These are phyloP conservation scores for Fusarium penzigii DNA, from an alignment of 2,329 filamentous ascomycete genomes.

Conservation along the genomic window DNA sequence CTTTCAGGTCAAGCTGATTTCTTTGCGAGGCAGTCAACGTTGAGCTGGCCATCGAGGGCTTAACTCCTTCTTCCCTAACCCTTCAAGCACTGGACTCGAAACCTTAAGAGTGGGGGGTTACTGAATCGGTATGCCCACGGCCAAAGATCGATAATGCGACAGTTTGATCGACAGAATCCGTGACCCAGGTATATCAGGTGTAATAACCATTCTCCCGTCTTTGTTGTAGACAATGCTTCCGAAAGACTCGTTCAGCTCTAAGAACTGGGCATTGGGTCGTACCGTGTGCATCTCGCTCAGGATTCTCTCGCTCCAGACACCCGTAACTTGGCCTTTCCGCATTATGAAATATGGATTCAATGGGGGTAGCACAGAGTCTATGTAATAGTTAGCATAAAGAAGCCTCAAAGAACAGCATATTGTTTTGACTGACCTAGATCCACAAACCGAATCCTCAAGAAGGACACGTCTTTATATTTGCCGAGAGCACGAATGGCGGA, in stretches of 20 bases:
- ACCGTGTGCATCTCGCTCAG: conserved; percentile 59
- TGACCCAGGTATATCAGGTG: conserved; percentile 54
- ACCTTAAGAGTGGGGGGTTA: conserved; percentile 11
- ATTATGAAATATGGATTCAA: conserved; percentile 74
- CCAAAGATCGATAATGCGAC: conserved; percentile 56
- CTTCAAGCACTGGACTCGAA: too few species aligned
- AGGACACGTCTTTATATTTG: conserved; percentile 59
- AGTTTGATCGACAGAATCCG: conserved; percentile 58
- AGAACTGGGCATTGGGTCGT: conserved; percentile 59
- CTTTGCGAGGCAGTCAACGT: too few species aligned
- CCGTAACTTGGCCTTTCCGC: conserved; percentile 60
- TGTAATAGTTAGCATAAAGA: conserved; percentile 17
- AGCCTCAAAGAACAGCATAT: background rate
- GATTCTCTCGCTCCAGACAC: conserved; percentile 72
- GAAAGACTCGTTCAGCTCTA: conserved; percentile 65
- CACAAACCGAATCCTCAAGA: conserved; percentile 72
- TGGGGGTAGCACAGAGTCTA: conserved; percentile 69
- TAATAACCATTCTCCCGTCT: conserved; percentile 58
- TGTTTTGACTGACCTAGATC: conserved; percentile 58
- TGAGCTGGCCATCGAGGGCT: too few species aligned
- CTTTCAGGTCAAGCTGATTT: too few species aligned
- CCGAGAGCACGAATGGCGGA: conserved; percentile 62
- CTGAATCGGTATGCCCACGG: conserved; percentile 39
- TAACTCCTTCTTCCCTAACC: too few species aligned
- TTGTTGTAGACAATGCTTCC: conserved; percentile 60